Percentiles rank a stretch among this genome's conserved stretches.
These are phyloP conservation scores for Colletotrichum salicis DNA, from an alignment of 2,329 filamentous ascomycete genomes.

Conservation along the genomic window DNA sequence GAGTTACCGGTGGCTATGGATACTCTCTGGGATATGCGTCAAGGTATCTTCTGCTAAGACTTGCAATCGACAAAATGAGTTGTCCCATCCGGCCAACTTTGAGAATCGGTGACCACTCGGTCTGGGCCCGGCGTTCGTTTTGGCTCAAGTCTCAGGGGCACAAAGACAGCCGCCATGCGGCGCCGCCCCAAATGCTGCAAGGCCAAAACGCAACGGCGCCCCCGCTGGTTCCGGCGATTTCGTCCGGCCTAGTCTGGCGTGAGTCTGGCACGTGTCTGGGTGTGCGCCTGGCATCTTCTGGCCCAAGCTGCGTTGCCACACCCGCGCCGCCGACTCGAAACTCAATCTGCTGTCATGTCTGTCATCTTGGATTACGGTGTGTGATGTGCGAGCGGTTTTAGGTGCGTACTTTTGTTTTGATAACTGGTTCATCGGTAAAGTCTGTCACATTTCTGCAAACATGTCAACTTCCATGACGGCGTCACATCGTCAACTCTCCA, in stretches of 20 bases:
- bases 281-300: not conserved
- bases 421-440: not conserved
- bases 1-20: not conserved
- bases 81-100: not conserved
- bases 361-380: not conserved
- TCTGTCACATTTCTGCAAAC: conserved; percentile 15
- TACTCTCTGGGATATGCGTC: not conserved
- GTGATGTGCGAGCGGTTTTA: not conserved
- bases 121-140: conserved; percentile 12
- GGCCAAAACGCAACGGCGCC: conserved; percentile 29
- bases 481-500: not conserved
- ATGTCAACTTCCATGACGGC: not conserved
- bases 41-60: not conserved
- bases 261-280: not conserved
- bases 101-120: not conserved
- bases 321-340: conserved; percentile 7
- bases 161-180: conserved; percentile 12
- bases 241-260: not conserved
- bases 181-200: not conserved
- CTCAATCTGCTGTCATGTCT: not conserved
- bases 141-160: not conserved
- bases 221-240: conserved; percentile 8
- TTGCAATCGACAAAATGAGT: not conserved
- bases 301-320: not conserved
- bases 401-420: conserved; percentile 7